Conservation (phyloP, 441 rosid species). For the Dalechampia spathulata region DNA sequence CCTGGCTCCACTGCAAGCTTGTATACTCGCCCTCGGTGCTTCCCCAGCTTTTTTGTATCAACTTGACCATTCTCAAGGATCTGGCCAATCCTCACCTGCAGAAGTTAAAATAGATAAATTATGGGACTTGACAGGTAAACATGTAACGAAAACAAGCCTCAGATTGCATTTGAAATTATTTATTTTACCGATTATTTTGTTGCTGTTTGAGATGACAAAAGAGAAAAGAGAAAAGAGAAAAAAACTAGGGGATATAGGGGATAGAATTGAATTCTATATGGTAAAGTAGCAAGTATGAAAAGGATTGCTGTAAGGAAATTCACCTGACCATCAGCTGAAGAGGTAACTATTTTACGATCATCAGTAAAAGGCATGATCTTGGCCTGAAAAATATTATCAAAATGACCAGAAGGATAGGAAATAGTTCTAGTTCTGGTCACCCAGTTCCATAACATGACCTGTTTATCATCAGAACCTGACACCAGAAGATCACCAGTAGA, state of each 20-base stretch:
- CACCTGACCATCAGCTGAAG: constrained; percentile 71
- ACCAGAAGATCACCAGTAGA: constrained; percentile 51
- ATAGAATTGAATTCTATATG: no score
- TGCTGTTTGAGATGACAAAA: no score
- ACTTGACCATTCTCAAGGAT: constrained; percentile 43
- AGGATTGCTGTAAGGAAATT: background rate
- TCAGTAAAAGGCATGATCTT: constrained; percentile 53
- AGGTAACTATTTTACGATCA: constrained; percentile 49
- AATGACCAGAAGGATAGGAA: constrained; percentile 51
- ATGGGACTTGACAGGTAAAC: background rate
- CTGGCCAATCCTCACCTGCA: constrained; percentile 61
- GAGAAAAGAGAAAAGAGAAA: no score
- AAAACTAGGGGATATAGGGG: no score
- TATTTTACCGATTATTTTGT: no score
- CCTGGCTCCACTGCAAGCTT: constrained; percentile 70
- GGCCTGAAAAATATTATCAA: constrained; percentile 54
- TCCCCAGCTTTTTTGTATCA: constrained; percentile 44
- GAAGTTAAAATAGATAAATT: background rate
- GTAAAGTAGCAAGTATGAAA: background rate
- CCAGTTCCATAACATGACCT: constrained; percentile 57
- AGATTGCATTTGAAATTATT: no score
- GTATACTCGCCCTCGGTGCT: constrained; percentile 47
- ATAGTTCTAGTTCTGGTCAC: constrained; percentile 18
- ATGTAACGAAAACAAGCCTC: background rate
- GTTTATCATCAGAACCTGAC: constrained; percentile 66